Evolutionary conservation across 768 basidiomycete genomes (phyloP).

Genomic region (Naganishia kalamii): DNA sequence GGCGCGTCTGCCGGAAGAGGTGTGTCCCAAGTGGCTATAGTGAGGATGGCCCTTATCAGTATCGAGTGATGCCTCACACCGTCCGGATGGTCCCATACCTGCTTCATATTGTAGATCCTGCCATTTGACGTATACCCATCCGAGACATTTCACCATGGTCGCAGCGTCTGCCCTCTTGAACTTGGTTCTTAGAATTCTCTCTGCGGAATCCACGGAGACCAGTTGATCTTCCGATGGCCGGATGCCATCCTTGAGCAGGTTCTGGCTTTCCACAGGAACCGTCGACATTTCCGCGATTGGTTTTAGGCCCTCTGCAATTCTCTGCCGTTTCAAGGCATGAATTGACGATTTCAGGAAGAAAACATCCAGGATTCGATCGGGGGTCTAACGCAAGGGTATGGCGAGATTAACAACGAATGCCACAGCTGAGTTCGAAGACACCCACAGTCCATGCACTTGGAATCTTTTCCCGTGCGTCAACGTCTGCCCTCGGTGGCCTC

Average conservation of each 20-base stretch:
- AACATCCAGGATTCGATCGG: constrained; percentile 86
- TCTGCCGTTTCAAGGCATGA: constrained; percentile 31
- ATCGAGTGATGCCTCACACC: not conserved
- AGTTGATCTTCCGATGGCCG: constrained; percentile 56
- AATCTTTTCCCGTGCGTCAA: constrained; percentile 66
- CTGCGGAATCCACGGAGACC: constrained; percentile 62
- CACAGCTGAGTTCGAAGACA: not conserved
- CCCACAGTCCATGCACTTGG: constrained; percentile 64
- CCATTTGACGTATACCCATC: constrained; percentile 90
- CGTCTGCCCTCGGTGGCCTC: constrained; percentile 51
- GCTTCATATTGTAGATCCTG: constrained; percentile 85
- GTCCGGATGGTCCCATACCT: constrained; percentile 52
- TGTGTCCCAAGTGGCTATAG: constrained; percentile 85
- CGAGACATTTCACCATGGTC: constrained; percentile 50
- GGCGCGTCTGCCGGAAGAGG: constrained; percentile 61
- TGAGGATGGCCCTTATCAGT: not conserved
- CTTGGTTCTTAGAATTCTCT: constrained; percentile 49
- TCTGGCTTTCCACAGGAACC: not conserved
- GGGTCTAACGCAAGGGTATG: constrained; percentile 49
- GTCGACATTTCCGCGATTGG: not conserved
- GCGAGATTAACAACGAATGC: not conserved
- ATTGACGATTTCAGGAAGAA: constrained; percentile 56
- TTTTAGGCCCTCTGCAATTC: constrained; percentile 33
- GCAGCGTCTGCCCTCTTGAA: constrained; percentile 55
- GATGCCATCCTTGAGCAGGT: constrained; percentile 52